phyloP scores from a whole-genome alignment of 176 grass and related monocot genomes.

The Eleusine coracana region DNA sequence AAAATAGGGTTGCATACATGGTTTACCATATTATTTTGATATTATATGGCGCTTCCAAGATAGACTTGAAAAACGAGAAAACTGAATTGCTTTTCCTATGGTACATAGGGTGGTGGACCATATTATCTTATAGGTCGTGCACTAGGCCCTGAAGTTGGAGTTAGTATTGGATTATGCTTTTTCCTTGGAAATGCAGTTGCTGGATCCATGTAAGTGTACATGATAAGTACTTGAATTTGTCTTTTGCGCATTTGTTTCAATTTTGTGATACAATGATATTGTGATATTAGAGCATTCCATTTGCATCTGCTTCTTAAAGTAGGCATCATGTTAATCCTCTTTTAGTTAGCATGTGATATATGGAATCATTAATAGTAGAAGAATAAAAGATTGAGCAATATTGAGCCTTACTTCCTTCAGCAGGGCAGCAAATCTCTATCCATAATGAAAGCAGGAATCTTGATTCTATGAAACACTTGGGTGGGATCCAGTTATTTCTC shows the following conservation, averaged over 20 bases:
- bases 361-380: background rate
- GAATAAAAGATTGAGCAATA: slow-evolving; percentile 9
- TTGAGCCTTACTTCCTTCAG: background rate
- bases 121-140: slow-evolving; percentile 99
- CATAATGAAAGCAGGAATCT: background rate
- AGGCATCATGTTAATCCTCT: background rate
- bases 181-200: slow-evolving; percentile 98
- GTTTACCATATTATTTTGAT: slow-evolving; percentile 14
- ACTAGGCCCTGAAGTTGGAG: slow-evolving; percentile 99
- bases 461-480: background rate
- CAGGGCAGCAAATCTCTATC: background rate
- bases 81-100: slow-evolving; percentile 33
- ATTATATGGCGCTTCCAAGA: background rate
- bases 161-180: slow-evolving; percentile 99
- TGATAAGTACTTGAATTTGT: slow-evolving; percentile 28
- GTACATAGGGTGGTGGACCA: slow-evolving; percentile 85
- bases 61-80: background rate
- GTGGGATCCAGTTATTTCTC: background rate
- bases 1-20: slow-evolving; percentile 8
- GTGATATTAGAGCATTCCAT: slow-evolving; percentile 7
- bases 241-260: background rate
- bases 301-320: slow-evolving; percentile 22
- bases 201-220: slow-evolving; percentile 84
- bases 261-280: slow-evolving; percentile 6
- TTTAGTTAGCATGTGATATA: slow-evolving; percentile 12